Evolutionary conservation across 176 grass and related monocot genomes (phyloP).

Genomic region (Ananas comosus): DNA sequence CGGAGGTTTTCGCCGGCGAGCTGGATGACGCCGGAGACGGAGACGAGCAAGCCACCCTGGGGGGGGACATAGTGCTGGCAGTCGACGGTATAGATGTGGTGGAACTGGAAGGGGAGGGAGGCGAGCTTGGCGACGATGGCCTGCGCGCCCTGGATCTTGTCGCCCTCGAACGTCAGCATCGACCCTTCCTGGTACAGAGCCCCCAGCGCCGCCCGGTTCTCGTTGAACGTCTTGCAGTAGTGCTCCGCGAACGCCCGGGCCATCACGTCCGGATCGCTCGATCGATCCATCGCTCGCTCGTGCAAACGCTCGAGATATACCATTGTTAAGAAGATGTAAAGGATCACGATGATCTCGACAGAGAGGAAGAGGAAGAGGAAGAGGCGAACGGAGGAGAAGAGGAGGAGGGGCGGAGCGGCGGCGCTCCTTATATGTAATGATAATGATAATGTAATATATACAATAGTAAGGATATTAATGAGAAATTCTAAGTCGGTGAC

Average conservation of each 20-base stretch:
- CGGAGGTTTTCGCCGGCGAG: conserved; percentile 38
- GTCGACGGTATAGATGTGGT: conserved; percentile 63
- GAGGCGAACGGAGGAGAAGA: too few relatives aligned
- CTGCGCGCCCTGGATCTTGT: conserved; percentile 35
- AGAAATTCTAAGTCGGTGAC: too few relatives aligned
- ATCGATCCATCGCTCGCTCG: not conserved
- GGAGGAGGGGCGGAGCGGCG: too few relatives aligned
- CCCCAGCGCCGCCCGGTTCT: conserved; percentile 43
- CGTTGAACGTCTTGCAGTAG: conserved; percentile 80
- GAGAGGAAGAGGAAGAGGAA: too few relatives aligned
- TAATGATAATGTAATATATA: too few relatives aligned
- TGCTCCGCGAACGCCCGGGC: conserved; percentile 77
- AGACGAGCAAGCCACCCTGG: conserved; percentile 63
- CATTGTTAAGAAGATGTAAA: too few relatives aligned
- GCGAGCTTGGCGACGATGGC: too few relatives aligned
- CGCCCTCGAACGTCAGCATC: conserved; percentile 81
- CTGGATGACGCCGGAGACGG: conserved; percentile 57
- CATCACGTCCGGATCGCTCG: conserved; percentile 61
- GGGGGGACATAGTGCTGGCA: conserved; percentile 74
- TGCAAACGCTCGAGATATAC: too few relatives aligned
- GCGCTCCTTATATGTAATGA: too few relatives aligned
- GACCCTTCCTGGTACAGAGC: conserved; percentile 67
- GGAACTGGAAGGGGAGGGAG: conserved; percentile 56
- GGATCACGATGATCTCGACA: too few relatives aligned
- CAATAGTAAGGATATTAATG: too few relatives aligned